Evolutionary conservation across 1,284 basidiomycete genomes (phyloP).

Genomic region (Leccinum solheimii): DNA sequence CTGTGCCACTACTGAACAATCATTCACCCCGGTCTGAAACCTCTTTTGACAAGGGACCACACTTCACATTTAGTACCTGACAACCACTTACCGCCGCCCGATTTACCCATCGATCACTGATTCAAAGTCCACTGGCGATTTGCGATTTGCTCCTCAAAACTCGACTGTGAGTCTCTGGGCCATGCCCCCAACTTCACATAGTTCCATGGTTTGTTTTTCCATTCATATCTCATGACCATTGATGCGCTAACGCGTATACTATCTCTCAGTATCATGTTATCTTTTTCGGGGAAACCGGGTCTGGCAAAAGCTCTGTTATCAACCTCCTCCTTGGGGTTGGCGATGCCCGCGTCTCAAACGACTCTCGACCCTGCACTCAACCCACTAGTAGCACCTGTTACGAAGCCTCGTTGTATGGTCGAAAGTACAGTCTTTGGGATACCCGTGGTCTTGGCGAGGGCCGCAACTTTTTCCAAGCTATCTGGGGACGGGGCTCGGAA

Average conservation of each 20-base stretch:
- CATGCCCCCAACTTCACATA: neutral
- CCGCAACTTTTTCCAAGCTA: conserved; percentile 7
- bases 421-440: conserved; percentile 27
- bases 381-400: conserved; percentile 9
- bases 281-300: conserved; percentile 31
- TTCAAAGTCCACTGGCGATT: too few relatives aligned
- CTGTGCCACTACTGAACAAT: too few relatives aligned
- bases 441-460: conserved; percentile 32
- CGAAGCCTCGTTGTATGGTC: conserved; percentile 9
- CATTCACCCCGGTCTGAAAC: too few relatives aligned
- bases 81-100: too few relatives aligned
- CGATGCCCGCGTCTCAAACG: conserved; percentile 20
- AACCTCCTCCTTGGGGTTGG: conserved; percentile 24
- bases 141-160: neutral
- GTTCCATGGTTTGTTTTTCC: conserved; percentile 17
- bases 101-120: too few relatives aligned
- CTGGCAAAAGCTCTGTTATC: conserved; percentile 33
- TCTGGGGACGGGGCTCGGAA: conserved; percentile 18
- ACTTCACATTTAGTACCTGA: too few relatives aligned
- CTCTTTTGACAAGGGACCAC: too few relatives aligned
- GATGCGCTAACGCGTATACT: conserved; percentile 2
- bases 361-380: conserved; percentile 26
- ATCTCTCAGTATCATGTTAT: conserved; percentile 18
- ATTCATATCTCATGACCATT: neutral
- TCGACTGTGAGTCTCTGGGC: neutral